Base-by-base conservation (phyloP, 202 grass and related monocot genomes). In the Eragrostis tef region DNA sequence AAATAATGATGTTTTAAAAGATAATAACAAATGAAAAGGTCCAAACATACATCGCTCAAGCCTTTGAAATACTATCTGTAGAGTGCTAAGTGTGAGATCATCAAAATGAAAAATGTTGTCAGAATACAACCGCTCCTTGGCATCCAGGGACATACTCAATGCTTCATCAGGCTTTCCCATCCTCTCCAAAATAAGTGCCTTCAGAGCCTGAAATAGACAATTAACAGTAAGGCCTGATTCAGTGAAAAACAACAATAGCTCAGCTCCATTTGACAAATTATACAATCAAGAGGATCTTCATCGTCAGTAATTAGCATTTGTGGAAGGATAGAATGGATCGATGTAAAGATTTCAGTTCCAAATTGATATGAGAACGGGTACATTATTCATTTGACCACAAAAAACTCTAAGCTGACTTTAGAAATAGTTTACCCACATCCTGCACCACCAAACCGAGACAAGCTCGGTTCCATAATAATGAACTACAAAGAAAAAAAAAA, bases 121-220 rank as follows among this genome's bases (percentile, higher is more conserved):
- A 15, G 90, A 88, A 88, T 87, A 77, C 68, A 98, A 79, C 67
- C 87, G 80, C 56, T 93, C 88, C 78, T 94, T 98, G 57, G 95
- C 92, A 78, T 93, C 86, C 80, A 91, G 83, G 73, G 87, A 95
- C 62, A 89, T 77, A 73, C 49, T 73, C 75, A 95, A 74, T 72
- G 96, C 90, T 79, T 98, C 92, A 84, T 98, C 96, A 77, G 83
- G 83, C 69, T 98, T 98, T 76, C 90, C 96, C 92, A 98, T 98
- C 76, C 90, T 95, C 82, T 98, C 92, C 77, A 98, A 89, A 85
- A 91, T 91, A 88, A 98, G 90, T 80, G 90, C 92, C 84, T 98
- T 98, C 48, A 98, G 83, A 86, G 96, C 96, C 92, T 98, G 74
- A 39, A 73, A 89, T 70, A 79, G 36, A 87, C 36, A 82, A 87